These are phyloP conservation scores for Vitis labrusca DNA, from an alignment of 164 flowering plant species.

Conservation along the genomic window DNA sequence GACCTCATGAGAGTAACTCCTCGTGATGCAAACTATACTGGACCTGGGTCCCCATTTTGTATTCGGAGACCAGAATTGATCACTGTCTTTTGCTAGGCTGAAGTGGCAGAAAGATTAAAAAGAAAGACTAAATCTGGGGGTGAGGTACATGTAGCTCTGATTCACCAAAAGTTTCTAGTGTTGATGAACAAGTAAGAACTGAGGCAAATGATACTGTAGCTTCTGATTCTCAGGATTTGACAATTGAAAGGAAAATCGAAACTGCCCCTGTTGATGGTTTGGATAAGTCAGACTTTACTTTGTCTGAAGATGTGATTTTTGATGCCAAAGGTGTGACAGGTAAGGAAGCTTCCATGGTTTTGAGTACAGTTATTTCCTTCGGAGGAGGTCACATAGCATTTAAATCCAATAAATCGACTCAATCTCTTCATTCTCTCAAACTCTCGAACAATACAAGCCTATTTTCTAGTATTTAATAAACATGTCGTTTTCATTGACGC, in stretches of 20 bases:
- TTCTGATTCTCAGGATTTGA: conserved; percentile 30
- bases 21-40: conserved; percentile 92
- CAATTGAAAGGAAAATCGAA: no score
- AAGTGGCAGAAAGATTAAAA: conserved; percentile 54
- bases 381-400: no score
- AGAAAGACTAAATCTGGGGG: no score
- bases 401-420: no score
- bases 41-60: conserved; percentile 82
- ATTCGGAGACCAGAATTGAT: conserved; percentile 90
- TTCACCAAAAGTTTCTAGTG: conserved; percentile 28
- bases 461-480: conserved; percentile 6
- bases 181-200: conserved; percentile 22
- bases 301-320: no score
- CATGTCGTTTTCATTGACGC: conserved; percentile 67
- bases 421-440: no score
- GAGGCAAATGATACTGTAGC: conserved; percentile 25
- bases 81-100: conserved; percentile 75
- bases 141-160: conserved; percentile 32
- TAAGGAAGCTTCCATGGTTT: no score
- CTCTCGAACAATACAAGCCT: no score
- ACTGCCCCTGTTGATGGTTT: no score
- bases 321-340: no score
- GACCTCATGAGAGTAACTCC: conserved; percentile 99
- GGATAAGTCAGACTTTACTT: no score
- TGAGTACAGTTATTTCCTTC: no score